phyloP scores from a whole-genome alignment of 2,329 filamentous ascomycete species.

The Calonectria hongkongensis region DNA sequence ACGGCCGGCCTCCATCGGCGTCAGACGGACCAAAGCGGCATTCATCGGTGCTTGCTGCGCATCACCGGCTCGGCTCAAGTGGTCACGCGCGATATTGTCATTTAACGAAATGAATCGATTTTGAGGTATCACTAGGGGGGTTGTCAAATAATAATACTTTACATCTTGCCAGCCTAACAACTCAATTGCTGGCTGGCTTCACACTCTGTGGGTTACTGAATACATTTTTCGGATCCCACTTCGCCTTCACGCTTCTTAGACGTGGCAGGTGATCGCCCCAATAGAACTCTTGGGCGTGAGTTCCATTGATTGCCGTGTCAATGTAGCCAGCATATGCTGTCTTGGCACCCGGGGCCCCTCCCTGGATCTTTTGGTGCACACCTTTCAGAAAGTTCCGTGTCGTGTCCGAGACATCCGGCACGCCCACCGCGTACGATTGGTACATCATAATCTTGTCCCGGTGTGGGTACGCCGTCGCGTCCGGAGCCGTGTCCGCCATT shows the following conservation, averaged over 20 bases:
- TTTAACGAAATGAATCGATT: not conserved
- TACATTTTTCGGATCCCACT: conserved; percentile 60
- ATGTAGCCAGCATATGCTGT: conserved; percentile 80
- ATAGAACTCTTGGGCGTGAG: conserved; percentile 64
- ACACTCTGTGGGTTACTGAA: conserved; percentile 63
- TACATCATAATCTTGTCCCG: conserved; percentile 79
- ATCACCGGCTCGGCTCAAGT: conserved; percentile 27
- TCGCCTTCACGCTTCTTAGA: conserved; percentile 60
- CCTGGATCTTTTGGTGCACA: conserved; percentile 67
- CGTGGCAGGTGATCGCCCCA: conserved; percentile 59
- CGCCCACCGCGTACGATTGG: conserved; percentile 75
- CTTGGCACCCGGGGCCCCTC: conserved; percentile 56
- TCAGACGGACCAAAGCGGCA: conserved; percentile 26
- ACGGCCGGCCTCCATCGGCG: conserved; percentile 20
- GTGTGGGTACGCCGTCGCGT: conserved; percentile 78
- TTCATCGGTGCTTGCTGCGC: conserved; percentile 24
- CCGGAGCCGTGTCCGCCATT: conserved; percentile 71
- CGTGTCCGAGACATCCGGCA: conserved; percentile 65
- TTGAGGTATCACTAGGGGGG: not conserved
- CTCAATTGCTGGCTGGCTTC: conserved; percentile 49
- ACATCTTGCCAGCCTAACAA: not conserved
- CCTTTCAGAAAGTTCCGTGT: conserved; percentile 71
- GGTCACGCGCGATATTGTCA: not conserved
- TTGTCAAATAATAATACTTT: not conserved
- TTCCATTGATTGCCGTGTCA: conserved; percentile 68